Evolutionary conservation across 371 early-diverging fungal species (phyloP), one percentile per base, ranked within the genome.

Genomic region (Rhizopus delemar): DNA sequence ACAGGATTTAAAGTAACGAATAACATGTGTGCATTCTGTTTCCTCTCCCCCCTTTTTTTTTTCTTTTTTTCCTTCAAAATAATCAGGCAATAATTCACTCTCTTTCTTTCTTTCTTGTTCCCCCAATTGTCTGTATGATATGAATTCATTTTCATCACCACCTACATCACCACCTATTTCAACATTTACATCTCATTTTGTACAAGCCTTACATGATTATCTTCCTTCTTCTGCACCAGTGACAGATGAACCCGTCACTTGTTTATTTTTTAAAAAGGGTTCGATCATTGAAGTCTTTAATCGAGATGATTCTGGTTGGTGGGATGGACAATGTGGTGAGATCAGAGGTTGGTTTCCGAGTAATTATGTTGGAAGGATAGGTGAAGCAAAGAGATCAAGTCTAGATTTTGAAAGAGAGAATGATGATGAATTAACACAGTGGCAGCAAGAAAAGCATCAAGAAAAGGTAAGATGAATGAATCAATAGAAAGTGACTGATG

Each of bases 321-420:
- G 81, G 81, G 81, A 81, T 56, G 81, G 81, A n/a, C 53, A 65
- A 22, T 73, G 68, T 15, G 70, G 68, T 46, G 74, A 75, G 51
- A 57, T 70, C 7, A 63, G 81, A 56, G 81, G 81, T 9, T 81
- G 81, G 80, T 81, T 81, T 57, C 81, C 81, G 29, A 71, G 72
- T 31, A 81, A 75, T 53, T 81, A 78, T 53, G 78, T 81, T 15
- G 77, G 80, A 28, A 63, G 66, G 55, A 72, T 79, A 22, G 79
- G 76, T 32, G 76, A 79, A 34, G 66, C 62, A 15, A 66, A 63
- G 29, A 69, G 79, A 56, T 50, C 63, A 3, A 58, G 60, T 15
- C 51, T 65, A 11, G 74, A 77, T 56, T 77, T 72, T 50, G 74
- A 77, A 53, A 70, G 72, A 31, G 71, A 74, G 36, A 71, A 64